Percentiles rank a stretch among this genome's conserved stretches.
Conservation (phyloP, 306 rosid genomes). For the Dryas alaskensis region DNA sequence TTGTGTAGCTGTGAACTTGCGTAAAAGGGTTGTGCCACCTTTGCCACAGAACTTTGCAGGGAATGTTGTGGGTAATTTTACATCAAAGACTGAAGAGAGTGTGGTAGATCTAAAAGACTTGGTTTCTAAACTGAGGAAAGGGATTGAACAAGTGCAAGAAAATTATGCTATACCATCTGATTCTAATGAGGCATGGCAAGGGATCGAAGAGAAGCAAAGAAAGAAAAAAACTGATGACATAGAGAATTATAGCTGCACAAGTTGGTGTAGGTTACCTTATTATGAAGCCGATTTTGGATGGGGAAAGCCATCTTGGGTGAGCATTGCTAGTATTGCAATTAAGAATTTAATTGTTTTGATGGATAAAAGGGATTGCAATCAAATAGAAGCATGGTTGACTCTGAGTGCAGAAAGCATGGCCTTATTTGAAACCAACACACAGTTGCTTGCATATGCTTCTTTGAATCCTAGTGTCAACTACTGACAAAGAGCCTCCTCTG, state of each 20-base stretch:
- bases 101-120: constrained; percentile 1
- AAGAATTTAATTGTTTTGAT: constrained; percentile 22
- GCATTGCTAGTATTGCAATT: constrained; percentile 12
- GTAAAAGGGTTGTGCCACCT: constrained; percentile 26
- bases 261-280: constrained; percentile 25
- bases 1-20: constrained; percentile 32
- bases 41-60: constrained; percentile 31
- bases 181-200: background rate
- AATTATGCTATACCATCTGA: background rate
- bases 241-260: constrained; percentile 11
- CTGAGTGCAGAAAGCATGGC: constrained; percentile 24
- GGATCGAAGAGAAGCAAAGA: background rate
- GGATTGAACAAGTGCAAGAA: background rate
- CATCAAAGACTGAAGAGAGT: background rate
- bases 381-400: constrained; percentile 28
- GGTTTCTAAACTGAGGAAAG: constrained; percentile 7
- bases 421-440: constrained; percentile 5
- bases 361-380: constrained; percentile 25
- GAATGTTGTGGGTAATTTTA: background rate
- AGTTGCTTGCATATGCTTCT: constrained; percentile 30
- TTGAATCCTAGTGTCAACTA: background rate
- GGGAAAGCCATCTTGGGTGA: constrained; percentile 35
- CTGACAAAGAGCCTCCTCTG: background rate
- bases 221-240: background rate
- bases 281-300: constrained; percentile 31